Base-by-base conservation (phyloP, 495 filamentous ascomycete genomes). In the Neurospora discreta region DNA sequence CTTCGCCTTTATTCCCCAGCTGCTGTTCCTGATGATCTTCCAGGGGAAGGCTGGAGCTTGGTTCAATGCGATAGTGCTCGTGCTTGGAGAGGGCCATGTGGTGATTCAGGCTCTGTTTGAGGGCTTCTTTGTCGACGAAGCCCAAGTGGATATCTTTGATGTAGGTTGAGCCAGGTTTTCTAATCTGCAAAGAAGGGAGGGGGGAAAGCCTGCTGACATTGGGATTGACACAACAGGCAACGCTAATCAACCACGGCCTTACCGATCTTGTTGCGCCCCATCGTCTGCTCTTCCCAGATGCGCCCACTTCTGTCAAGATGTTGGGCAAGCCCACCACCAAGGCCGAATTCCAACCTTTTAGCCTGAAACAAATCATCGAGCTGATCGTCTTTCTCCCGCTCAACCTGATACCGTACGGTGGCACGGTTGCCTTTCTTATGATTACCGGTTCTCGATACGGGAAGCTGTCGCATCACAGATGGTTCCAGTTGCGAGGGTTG, bases 101-200 rank as follows among this genome's bases (percentile, higher is more conserved):
- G 84, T 98, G 46, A 90, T 95, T 41, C 92, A 90, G 65, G 80
- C 92, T 36, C 80, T 97, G 13, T 90, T 92, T 52, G 92, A 93
- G 74, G 89, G 89, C 11, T 93, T 95, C 75, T 84, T 97, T 68
- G 89, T 95, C 16, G 90, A 95, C 71, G 92, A 94, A 70, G 89
- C 89, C 11, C 87, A 97, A 3, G 86, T 95, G n/a, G 93, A 99
- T 77, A 92, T 93, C 8, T 99, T 98, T 74, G 95, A 99, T 81
- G 93, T 90, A 70, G 85, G 90, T 69, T 16, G 3, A 85, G 90
- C 68, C 16, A 5, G 39, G 41, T 44, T 39, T 74, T 76, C 85
- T 5, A 36, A 85, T 0, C 26, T 16, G 52, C 6, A 60, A 8
- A 23, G 5, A 7, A 23, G 11, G 6, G 46, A 1, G 7, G 52